phyloP scores from a whole-genome alignment of 495 filamentous ascomycete genomes.

The Hypoxylon lienhwacheense region DNA sequence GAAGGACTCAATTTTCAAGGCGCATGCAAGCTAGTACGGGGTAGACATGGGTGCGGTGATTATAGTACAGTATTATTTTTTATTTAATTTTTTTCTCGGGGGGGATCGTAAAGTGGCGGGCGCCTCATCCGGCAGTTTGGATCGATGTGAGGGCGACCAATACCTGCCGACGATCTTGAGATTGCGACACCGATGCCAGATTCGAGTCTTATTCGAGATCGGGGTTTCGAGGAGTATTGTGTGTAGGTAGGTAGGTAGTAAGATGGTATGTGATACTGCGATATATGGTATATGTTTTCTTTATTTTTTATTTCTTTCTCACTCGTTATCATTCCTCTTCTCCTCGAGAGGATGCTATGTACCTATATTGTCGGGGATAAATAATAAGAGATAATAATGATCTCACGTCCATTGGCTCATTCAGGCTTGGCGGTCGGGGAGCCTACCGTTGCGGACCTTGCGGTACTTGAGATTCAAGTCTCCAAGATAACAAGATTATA shows the following conservation, averaged over 20 bases:
- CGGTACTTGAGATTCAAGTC: not conserved
- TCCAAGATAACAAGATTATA: no score
- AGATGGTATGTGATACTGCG: no score
- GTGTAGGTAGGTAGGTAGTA: no score
- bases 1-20: conserved; percentile 19
- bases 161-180: conserved; percentile 1
- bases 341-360: not conserved
- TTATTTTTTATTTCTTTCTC: no score
- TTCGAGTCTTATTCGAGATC: not conserved
- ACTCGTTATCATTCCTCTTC: no score
- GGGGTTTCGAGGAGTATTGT: no score
- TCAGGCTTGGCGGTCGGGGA: conserved; percentile 3
- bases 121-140: conserved; percentile 27
- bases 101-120: conserved; percentile 11
- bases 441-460: not conserved
- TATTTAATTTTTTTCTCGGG: no score
- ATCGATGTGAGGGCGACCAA: conserved; percentile 14
- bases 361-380: not conserved
- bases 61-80: no score
- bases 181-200: not conserved
- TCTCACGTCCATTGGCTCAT: conserved; percentile 10
- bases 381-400: conserved; percentile 11
- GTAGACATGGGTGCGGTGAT: conserved; percentile 23
- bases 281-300: no score
- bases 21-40: conserved; percentile 24